phyloP scores from a whole-genome alignment of 495 filamentous ascomycete genomes.

The Penicillium verhagenii region DNA sequence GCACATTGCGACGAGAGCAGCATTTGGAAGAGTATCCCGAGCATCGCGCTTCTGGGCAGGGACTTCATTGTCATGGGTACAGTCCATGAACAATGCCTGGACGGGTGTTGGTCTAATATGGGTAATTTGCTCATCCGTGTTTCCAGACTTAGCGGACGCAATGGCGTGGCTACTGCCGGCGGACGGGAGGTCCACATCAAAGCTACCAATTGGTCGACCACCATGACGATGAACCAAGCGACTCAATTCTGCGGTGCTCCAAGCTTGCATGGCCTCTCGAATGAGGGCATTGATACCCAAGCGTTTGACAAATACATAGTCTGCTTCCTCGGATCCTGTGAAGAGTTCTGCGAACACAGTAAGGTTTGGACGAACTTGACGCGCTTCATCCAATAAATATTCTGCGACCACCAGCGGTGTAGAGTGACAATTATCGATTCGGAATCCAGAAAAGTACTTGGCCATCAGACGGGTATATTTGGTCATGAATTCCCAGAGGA shows the following conservation, averaged over 20 bases:
- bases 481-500: constrained; percentile 93
- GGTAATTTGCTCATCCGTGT: constrained; percentile 58
- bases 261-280: constrained; percentile 97
- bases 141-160: constrained; percentile 38
- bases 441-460: constrained; percentile 92
- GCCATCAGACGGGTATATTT: constrained; percentile 91
- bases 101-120: constrained; percentile 78
- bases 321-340: constrained; percentile 91
- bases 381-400: constrained; percentile 88
- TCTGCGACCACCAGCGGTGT: constrained; percentile 92
- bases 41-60: constrained; percentile 95
- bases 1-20: constrained; percentile 93
- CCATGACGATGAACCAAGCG: constrained; percentile 92
- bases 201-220: constrained; percentile 92
- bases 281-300: constrained; percentile 88
- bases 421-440: constrained; percentile 98
- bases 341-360: constrained; percentile 96
- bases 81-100: constrained; percentile 97
- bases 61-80: constrained; percentile 97
- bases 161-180: constrained; percentile 43
- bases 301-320: constrained; percentile 91
- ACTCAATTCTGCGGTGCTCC: constrained; percentile 90
- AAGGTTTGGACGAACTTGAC: constrained; percentile 81
- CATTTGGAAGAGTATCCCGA: constrained; percentile 92
- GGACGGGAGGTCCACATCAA: constrained; percentile 69